Conservation (phyloP, 2,329 filamentous ascomycete genomes). For the Aureobasidium sp. region DNA sequence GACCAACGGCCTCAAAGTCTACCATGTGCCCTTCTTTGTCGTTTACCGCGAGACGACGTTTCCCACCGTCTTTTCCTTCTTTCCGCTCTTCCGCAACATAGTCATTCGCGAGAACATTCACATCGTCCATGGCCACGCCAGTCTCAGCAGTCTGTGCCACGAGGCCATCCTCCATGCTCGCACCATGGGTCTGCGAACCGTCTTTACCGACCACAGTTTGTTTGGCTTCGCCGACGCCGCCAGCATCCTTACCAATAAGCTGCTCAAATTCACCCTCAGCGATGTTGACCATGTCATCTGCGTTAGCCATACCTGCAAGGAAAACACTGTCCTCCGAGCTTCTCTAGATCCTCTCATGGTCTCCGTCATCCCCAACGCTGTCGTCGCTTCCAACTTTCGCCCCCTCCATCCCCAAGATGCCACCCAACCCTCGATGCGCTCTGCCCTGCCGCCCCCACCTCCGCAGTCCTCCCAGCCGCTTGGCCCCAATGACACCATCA, state of each 20-base stretch:
- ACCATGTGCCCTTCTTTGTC: slow-evolving; percentile 91
- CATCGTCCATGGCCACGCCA: slow-evolving; percentile 96
- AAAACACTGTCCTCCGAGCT: slow-evolving; percentile 91
- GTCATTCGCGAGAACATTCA: slow-evolving; percentile 89
- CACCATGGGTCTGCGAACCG: slow-evolving; percentile 92
- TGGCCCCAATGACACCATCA: slow-evolving; percentile 79
- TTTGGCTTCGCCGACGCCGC: slow-evolving; percentile 96
- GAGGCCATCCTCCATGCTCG: slow-evolving; percentile 91
- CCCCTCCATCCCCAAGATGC: slow-evolving; percentile 50
- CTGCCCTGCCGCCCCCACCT: slow-evolving; percentile 35
- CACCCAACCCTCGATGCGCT: slow-evolving; percentile 34
- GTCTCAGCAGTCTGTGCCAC: slow-evolving; percentile 85
- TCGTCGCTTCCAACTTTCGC: slow-evolving; percentile 92
- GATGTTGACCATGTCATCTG: slow-evolving; percentile 98
- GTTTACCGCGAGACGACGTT: slow-evolving; percentile 92
- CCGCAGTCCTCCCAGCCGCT: slow-evolving; percentile 59
- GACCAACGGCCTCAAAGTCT: slow-evolving; percentile 96
- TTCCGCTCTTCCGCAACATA: slow-evolving; percentile 95
- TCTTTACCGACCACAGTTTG: slow-evolving; percentile 94
- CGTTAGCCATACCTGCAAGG: slow-evolving; percentile 97
- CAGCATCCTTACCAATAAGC: slow-evolving; percentile 93
- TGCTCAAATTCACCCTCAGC: slow-evolving; percentile 90
- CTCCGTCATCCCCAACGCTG: slow-evolving; percentile 93
- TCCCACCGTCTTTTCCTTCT: slow-evolving; percentile 97
- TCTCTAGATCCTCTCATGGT: slow-evolving; percentile 95